Base-by-base conservation (phyloP, 257 asterid species). In the Catharanthus roseus region DNA sequence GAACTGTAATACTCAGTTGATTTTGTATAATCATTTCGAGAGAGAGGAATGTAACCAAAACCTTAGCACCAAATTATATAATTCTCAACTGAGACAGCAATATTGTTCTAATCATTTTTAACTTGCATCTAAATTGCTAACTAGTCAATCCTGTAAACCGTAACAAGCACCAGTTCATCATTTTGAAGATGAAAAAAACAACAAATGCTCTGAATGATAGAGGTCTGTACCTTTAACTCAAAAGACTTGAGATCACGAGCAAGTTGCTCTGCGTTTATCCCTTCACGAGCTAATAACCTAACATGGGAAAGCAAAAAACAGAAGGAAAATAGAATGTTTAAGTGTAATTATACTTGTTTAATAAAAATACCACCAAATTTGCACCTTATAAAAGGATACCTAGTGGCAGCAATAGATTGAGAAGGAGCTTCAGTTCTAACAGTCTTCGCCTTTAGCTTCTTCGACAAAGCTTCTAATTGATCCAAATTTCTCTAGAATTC, bases 241-340 rank as follows among this genome's bases (percentile, higher is more conserved):
- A 95, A 95, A 6, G 99, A 95, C 85, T 91, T 95, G 68, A 95
- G 99, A 85, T 95, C 97, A 66, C 96, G 95, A 62, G 99, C 96
- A 78, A 95, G 97, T 79, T 91, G 99, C 84, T 95, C 99, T 0
- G 99, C 99, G 28, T 95, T 95, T 67, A 95, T 83, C 49, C 97
- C 99, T 81, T 95, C 99, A 26, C 96, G 90, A 13, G 99, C 99
- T 78, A 95, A 86, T 64, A 93, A 82, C 84, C 99, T 91, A 70
- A 57, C 11, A 42, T 67, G 12, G 5, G 10, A 28, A 71, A 50
- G 65, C 54, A 53, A 70, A 60, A 51, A 67, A 53, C 28, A 45
- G 13, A 12, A 58, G 34, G 63, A 74, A 18, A 34, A 70, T 3
- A 24, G 15, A 41, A 7, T 28, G 13, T 31, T 24, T 12, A 58